Evolutionary conservation across 108 stramenopile species (phyloP).

Genomic region (Thalassiosira profunda): DNA sequence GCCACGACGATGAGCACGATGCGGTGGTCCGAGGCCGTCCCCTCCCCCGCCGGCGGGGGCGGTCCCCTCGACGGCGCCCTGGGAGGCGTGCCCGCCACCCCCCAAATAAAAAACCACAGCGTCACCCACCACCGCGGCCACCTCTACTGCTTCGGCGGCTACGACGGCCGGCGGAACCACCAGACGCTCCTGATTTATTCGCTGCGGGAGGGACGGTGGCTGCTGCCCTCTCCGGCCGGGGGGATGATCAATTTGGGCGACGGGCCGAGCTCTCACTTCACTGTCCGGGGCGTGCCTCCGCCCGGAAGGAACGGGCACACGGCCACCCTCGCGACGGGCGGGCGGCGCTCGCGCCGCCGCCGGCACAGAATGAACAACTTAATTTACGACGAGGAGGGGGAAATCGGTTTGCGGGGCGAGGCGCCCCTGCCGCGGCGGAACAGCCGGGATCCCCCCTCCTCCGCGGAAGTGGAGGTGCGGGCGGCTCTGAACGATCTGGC

Average conservation of each 20-base stretch:
- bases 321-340: constrained; percentile 80
- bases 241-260: background rate
- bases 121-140: constrained; percentile 80
- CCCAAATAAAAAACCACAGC: constrained; percentile 86
- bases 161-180: constrained; percentile 93
- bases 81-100: constrained; percentile 27
- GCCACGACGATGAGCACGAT: constrained; percentile 4
- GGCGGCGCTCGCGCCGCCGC: background rate
- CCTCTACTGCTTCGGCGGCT: constrained; percentile 94
- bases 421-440: background rate
- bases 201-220: constrained; percentile 73
- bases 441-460: background rate
- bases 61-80: background rate
- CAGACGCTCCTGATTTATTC: constrained; percentile 81
- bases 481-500: background rate
- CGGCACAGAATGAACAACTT: background rate
- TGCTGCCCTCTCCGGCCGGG: constrained; percentile 24
- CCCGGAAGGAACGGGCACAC: constrained; percentile 96
- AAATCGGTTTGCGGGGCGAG: background rate
- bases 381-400: background rate
- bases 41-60: background rate
- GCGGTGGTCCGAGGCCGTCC: constrained; percentile 21
- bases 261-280: background rate
- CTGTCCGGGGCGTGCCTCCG: constrained; percentile 64
- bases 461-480: background rate